Evolutionary conservation across 2,329 filamentous ascomycete species (phyloP), one percentile per base, ranked within the genome.

Genomic region (Fonsecaea monophora): DNA sequence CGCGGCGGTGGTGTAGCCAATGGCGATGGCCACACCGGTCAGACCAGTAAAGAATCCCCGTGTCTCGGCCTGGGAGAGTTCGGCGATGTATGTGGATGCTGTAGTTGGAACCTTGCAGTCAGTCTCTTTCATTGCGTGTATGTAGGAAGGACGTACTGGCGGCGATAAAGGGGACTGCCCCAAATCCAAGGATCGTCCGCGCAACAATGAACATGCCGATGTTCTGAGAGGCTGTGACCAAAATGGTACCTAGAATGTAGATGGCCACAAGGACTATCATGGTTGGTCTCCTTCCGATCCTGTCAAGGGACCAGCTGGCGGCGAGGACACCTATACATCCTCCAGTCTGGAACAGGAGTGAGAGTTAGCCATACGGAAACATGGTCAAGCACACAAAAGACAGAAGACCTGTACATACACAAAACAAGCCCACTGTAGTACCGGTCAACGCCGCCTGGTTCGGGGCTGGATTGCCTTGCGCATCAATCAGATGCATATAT

Each of bases 401-500:
- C 18, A 37, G 34, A 18, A 53, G 8, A n/a, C 10, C 15, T 9
- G 32, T 53, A 54, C 59, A n/a, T 53, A 61, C 59, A 25, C 45
- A 53, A 32, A 61, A 61, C 18, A 61, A 35, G 15, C 59, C 59
- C 6, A 61, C 42, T 35, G 59, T 61, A 32, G 40, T 21, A 4
- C 59, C 59, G 5, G 4, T 15, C 13, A 58, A 38, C 35, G 59
- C 59, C 1, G 59, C 18, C 15, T 50, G 25, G n/a, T 61, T 53
- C 30, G 40, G n/a, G 25, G 32, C 10, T 50, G 40, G 32, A n/a
- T 35, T 37, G 9, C 59, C 59, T 8, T 61, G 25, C 1, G 59
- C 59, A 53, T 60, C 57, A 48, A 60, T 42, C n/a, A 60, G 59
- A 53, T 25, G 42, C 59, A 61, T 61, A 21, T 61, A 61, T 32